Conservation (phyloP, 352 stramenopile genomes). For the Thraustochytrium striatum region DNA sequence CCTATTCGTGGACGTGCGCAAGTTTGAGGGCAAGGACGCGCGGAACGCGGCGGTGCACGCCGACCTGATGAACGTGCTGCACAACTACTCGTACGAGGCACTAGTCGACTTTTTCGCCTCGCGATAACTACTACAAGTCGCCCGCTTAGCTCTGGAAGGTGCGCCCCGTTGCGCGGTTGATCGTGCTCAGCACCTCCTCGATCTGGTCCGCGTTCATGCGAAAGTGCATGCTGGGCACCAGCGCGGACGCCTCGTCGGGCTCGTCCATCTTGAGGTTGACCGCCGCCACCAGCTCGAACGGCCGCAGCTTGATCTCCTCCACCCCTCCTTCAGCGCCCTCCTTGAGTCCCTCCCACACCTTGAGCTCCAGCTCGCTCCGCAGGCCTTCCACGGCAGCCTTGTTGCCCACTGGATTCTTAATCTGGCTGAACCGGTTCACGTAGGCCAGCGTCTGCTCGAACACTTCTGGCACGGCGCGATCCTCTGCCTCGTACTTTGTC, state of each 20-base stretch:
- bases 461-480: conserved; percentile 59
- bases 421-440: conserved; percentile 79
- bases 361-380: conserved; percentile 64
- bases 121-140: too few relatives aligned
- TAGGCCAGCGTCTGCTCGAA: conserved; percentile 86
- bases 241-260: conserved; percentile 74
- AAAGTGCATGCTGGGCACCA: conserved; percentile 79
- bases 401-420: conserved; percentile 81
- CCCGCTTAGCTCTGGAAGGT: conserved; percentile 51
- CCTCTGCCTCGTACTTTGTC: conserved; percentile 78
- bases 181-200: conserved; percentile 77
- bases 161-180: conserved; percentile 73
- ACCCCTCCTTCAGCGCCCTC: conserved; percentile 58
- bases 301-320: conserved; percentile 67
- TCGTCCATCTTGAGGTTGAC: conserved; percentile 82
- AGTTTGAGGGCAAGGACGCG: conserved; percentile 70
- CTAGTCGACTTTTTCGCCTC: conserved; percentile 70
- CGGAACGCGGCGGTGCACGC: conserved; percentile 52
- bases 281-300: conserved; percentile 80
- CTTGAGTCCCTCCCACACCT: conserved; percentile 53
- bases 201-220: conserved; percentile 79
- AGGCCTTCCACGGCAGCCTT: conserved; percentile 78
- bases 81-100: conserved; percentile 71
- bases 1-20: conserved; percentile 74
- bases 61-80: conserved; percentile 68